Evolutionary conservation across 1,284 basidiomycete genomes (phyloP), one percentile per base, ranked within the genome.

Genomic region (Omphalotus olearius): DNA sequence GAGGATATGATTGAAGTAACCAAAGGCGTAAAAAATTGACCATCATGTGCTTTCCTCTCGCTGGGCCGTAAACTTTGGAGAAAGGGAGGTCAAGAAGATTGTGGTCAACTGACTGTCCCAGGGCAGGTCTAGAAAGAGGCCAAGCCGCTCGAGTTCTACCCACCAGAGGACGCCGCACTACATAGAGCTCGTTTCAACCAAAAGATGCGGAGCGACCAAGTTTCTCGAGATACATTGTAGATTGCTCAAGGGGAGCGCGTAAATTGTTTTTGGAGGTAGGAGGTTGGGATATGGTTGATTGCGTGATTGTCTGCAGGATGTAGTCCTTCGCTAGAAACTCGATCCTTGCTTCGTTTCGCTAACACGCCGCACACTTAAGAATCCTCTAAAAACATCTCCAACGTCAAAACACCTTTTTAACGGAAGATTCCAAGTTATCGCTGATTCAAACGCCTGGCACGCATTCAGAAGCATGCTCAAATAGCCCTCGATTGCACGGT

Each of bases 301-400:
- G 84, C 80, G 95, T 97, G 44, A 56, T 75, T 69, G 1, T 47
- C 1, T 43, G 33, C 40, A 26, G n/a, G n/a, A n/a, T 36, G 33
- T 20, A 18, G n/a, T 50, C 13, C 40, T 14, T 43, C 46, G 26
- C 17, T 17, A n/a, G n/a, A n/a, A n/a, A n/a, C n/a, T n/a, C n/a
- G n/a, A n/a, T n/a, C n/a, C n/a, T n/a, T n/a, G n/a, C n/a, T n/a
- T n/a, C n/a, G n/a, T n/a, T n/a, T n/a, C n/a, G n/a, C n/a, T n/a
- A n/a, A n/a, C n/a, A n/a, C n/a, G n/a, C n/a, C 23, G 23, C 9
- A 33, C 30, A 33, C 30, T 2, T 13, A 10, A 33, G 92, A 5
- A 94, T 98, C 60, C 69, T 98, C 26, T 93, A 97, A 66, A 95
- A 97, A 61, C 97, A 99, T 62, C 85, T 99, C 64, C 98, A 99